A percentile compares a stretch with the other conserved stretches of the same genome.
These are phyloP conservation scores for Neurospora terricola DNA, from an alignment of 495 filamentous ascomycete species.

Conservation along the genomic window DNA sequence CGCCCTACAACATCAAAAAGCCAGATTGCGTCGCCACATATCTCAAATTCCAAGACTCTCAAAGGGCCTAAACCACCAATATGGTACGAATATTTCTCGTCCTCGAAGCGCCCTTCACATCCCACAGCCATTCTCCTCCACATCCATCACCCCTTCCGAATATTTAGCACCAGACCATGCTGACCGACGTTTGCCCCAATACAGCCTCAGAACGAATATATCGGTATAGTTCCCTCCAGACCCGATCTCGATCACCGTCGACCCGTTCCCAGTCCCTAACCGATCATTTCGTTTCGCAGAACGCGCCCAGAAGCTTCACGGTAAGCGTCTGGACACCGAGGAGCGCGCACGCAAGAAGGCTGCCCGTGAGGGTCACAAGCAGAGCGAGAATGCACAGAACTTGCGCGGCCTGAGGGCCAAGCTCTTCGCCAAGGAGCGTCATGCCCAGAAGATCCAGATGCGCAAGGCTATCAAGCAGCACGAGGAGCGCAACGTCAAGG, in stretches of 20 bases:
- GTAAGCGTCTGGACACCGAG: slow-evolving; percentile 71
- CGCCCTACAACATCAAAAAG: neutral
- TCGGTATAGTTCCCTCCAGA: slow-evolving; percentile 36
- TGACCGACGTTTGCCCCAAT: slow-evolving; percentile 5
- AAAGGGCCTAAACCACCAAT: slow-evolving; percentile 18
- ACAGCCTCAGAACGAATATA: slow-evolving; percentile 91
- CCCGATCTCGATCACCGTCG: neutral
- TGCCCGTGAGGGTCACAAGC: slow-evolving; percentile 79
- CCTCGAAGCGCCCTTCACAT: neutral
- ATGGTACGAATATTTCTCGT: slow-evolving; percentile 19
- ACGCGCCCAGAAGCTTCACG: slow-evolving; percentile 30
- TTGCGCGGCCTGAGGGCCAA: slow-evolving; percentile 87
- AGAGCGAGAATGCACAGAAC: slow-evolving; percentile 81
- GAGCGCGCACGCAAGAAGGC: slow-evolving; percentile 80
- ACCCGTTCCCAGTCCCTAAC: neutral
- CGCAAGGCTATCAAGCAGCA: slow-evolving; percentile 88
- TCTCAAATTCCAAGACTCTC: slow-evolving; percentile 14
- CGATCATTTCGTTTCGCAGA: slow-evolving; percentile 9
- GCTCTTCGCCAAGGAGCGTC: slow-evolving; percentile 86
- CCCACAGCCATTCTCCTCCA: slow-evolving; percentile 9
- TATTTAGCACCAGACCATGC: neutral
- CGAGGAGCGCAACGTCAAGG: slow-evolving; percentile 92
- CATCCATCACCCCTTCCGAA: neutral
- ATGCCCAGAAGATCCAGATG: slow-evolving; percentile 98
- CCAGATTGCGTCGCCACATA: neutral